A percentile compares a stretch with the other conserved stretches of the same genome.
Evolutionary conservation across 768 basidiomycete species (phyloP).

Genomic region (Psilocybe cyanescens): DNA sequence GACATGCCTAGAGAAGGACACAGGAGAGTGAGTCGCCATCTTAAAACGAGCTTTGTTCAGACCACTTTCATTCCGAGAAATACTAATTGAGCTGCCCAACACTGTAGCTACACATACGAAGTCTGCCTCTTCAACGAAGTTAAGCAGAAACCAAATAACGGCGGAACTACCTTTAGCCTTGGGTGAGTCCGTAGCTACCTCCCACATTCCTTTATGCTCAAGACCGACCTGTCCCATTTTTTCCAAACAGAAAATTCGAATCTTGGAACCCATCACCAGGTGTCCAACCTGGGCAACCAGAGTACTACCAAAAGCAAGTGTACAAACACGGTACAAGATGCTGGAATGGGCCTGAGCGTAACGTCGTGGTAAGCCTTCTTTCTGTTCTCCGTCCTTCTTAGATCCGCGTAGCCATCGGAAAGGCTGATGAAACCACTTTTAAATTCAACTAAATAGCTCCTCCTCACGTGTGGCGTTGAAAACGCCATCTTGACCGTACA

Average conservation of each 20-base stretch:
- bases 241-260: conserved; percentile 60
- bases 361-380: conserved; percentile 62
- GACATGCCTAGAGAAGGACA: conserved; percentile 77
- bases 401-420: no score
- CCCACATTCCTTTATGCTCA: background rate
- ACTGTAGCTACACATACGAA: conserved; percentile 86
- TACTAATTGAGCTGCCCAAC: background rate
- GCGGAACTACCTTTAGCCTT: conserved; percentile 74
- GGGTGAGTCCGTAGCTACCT: conserved; percentile 63
- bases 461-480: conserved; percentile 84
- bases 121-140: conserved; percentile 91
- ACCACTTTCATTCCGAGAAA: no score
- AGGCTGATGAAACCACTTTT: no score
- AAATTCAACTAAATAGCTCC: conserved; percentile 50
- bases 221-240: background rate
- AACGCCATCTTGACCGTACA: conserved; percentile 77
- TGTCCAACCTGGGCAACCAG: conserved; percentile 60
- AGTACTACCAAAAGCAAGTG: conserved; percentile 80
- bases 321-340: conserved; percentile 89
- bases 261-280: conserved; percentile 76
- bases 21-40: conserved; percentile 79
- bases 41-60: background rate
- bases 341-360: conserved; percentile 96
- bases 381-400: background rate
- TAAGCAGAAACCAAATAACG: conserved; percentile 85